phyloP scores from a whole-genome alignment of 176 grass and related monocot genomes.

The Elymus sibiricus region DNA sequence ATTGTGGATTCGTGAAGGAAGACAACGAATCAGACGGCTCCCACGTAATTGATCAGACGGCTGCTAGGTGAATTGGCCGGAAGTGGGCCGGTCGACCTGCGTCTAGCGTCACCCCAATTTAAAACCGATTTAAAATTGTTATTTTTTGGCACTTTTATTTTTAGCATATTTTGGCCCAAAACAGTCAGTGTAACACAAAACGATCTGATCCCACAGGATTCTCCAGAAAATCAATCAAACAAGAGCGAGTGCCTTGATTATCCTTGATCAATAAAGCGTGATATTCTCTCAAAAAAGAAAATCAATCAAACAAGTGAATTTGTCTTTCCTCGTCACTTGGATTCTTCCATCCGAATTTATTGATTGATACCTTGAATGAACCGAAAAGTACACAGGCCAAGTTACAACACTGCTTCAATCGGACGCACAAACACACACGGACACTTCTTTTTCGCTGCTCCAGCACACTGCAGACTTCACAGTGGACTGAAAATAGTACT shows the following conservation, averaged over 20 bases:
- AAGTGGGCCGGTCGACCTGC: too few relatives aligned
- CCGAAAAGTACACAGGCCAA: neutral
- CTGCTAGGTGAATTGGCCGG: too few relatives aligned
- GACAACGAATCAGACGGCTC: too few relatives aligned
- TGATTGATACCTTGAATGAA: neutral
- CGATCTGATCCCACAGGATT: neutral
- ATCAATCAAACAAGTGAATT: neutral
- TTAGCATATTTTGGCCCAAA: too few relatives aligned
- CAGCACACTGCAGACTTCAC: neutral
- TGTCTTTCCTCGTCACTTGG: neutral
- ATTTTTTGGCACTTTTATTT: too few relatives aligned
- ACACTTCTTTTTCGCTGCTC: neutral
- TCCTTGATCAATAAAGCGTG: too few relatives aligned
- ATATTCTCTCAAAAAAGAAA: neutral
- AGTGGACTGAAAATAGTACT: neutral
- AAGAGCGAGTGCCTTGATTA: too few relatives aligned
- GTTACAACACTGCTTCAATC: neutral
- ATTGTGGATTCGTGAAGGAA: too few relatives aligned
- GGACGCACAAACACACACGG: neutral
- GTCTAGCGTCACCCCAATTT: too few relatives aligned
- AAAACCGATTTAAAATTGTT: too few relatives aligned
- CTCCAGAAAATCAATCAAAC: too few relatives aligned
- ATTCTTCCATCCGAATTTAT: constrained; percentile 18
- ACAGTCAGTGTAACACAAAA: neutral
- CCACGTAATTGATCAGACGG: too few relatives aligned